These are phyloP conservation scores for Phytophthora sp. DNA, from an alignment of 352 stramenopile genomes.

Conservation along the genomic window DNA sequence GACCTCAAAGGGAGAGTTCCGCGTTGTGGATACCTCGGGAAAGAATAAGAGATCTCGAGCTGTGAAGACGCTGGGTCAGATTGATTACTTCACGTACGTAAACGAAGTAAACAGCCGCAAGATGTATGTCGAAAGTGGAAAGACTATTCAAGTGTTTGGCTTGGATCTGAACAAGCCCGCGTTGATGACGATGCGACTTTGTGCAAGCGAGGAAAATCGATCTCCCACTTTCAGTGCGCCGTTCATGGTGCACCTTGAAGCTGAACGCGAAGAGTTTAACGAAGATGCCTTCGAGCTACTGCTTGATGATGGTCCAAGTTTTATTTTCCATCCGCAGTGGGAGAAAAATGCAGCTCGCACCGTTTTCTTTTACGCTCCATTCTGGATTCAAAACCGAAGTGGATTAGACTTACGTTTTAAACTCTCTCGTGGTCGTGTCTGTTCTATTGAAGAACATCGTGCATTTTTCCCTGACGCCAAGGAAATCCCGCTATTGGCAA, in stretches of 20 bases:
- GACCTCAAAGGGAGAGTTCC: constrained; percentile 65
- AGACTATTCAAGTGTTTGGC: constrained; percentile 83
- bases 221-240: constrained; percentile 58
- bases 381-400: constrained; percentile 88
- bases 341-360: constrained; percentile 56
- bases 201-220: constrained; percentile 56
- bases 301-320: constrained; percentile 65
- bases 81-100: constrained; percentile 79
- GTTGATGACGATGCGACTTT: constrained; percentile 82
- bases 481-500: constrained; percentile 70
- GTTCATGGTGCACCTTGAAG: constrained; percentile 68
- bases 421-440: constrained; percentile 60
- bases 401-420: constrained; percentile 79
- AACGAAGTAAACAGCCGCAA: constrained; percentile 80
- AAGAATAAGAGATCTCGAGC: constrained; percentile 53
- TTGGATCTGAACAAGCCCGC: constrained; percentile 69
- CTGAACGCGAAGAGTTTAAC: constrained; percentile 55
- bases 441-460: constrained; percentile 71
- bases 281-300: constrained; percentile 61
- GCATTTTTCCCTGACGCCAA: constrained; percentile 69
- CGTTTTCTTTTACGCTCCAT: constrained; percentile 75
- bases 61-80: constrained; percentile 54
- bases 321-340: constrained; percentile 79
- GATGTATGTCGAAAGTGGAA: constrained; percentile 80
- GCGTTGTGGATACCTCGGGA: constrained; percentile 30